Percentiles rank a stretch among this genome's conserved stretches.
Evolutionary conservation across 164 flowering plant species (phyloP).

Genomic region (Nelumbo lutea): DNA sequence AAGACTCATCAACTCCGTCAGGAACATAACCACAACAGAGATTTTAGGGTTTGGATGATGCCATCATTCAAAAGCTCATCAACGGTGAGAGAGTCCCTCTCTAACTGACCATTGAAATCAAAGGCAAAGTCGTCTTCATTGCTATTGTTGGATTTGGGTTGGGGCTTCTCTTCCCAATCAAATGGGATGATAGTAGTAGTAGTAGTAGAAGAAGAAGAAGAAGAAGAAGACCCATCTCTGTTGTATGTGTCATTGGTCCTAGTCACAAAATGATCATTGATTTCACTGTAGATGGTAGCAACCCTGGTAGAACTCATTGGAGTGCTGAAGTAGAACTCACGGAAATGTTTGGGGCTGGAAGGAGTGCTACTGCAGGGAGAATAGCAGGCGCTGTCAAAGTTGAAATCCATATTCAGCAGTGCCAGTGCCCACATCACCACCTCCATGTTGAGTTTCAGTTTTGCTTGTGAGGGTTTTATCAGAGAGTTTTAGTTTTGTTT

Average conservation of each 20-base stretch:
- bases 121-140: slow-evolving; percentile 42
- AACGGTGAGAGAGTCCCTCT: slow-evolving; percentile 30
- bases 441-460: slow-evolving; percentile 14
- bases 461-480: neutral
- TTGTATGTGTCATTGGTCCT: neutral
- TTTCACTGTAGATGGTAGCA: slow-evolving; percentile 16
- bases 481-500: too few relatives aligned
- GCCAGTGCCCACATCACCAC: slow-evolving; percentile 21
- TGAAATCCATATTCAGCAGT: slow-evolving; percentile 18
- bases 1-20: neutral
- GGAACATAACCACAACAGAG: slow-evolving; percentile 25
- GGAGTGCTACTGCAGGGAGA: slow-evolving; percentile 64
- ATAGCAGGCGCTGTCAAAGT: too few relatives aligned
- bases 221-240: too few relatives aligned
- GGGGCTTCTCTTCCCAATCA: slow-evolving; percentile 33
- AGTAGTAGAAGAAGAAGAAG: neutral
- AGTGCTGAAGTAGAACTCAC: slow-evolving; percentile 35
- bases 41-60: slow-evolving; percentile 44
- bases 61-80: slow-evolving; percentile 72
- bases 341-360: slow-evolving; percentile 45
- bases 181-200: slow-evolving; percentile 9
- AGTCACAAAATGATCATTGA: slow-evolving; percentile 2
- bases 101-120: slow-evolving; percentile 51
- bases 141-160: slow-evolving; percentile 15
- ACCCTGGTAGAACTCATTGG: slow-evolving; percentile 36